Conservation (phyloP, 345 rosid genomes). For the Syzygium aqueum region DNA sequence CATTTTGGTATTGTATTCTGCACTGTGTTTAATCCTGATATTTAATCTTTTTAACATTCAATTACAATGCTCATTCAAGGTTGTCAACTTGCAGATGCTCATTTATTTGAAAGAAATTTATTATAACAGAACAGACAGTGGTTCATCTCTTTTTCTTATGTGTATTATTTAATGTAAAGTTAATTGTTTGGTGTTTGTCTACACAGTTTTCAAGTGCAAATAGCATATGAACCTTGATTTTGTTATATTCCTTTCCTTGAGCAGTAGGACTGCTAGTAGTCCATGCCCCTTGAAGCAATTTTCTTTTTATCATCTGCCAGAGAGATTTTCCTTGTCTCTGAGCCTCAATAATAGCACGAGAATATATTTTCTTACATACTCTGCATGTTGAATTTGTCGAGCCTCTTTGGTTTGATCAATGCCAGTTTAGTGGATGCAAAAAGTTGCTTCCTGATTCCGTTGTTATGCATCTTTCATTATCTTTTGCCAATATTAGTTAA, state of each 20-base stretch:
- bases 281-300: not conserved
- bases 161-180: not conserved
- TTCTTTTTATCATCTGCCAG: not conserved
- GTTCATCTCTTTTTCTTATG: not conserved
- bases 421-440: not conserved
- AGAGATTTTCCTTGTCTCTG: not conserved
- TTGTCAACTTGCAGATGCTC: not conserved
- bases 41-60: not conserved
- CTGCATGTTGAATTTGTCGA: not conserved
- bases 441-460: not conserved
- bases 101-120: not conserved
- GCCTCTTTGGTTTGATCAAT: not conserved
- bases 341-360: not conserved
- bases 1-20: not conserved
- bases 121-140: not conserved
- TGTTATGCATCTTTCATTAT: not conserved
- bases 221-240: not conserved
- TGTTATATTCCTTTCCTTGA: not conserved
- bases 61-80: not conserved
- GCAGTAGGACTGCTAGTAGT: not conserved
- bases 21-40: not conserved
- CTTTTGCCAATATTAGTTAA: not conserved
- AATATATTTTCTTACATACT: not conserved
- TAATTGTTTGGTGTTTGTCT: not conserved
- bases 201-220: not conserved